Evolutionary conservation across 2,329 filamentous ascomycete species (phyloP).

Genomic region (Aureobasidium sp.): DNA sequence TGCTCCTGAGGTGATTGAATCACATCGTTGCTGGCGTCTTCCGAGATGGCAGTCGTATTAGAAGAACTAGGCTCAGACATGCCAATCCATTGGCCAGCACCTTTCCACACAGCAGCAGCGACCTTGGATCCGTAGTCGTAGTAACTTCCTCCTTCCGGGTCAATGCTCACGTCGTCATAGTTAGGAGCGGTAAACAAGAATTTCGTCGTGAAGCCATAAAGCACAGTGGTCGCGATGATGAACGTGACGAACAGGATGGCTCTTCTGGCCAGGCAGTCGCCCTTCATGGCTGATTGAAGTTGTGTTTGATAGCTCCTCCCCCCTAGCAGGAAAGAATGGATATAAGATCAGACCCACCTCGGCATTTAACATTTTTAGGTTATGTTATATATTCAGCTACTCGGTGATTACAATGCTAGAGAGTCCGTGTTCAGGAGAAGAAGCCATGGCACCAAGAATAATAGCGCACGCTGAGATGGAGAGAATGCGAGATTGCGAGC

Average conservation of each 20-base stretch:
- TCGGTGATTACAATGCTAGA: background rate
- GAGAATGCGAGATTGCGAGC: slow-evolving; percentile 7
- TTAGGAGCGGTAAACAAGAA: background rate
- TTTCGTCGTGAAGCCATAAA: background rate
- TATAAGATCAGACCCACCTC: background rate
- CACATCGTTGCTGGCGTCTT: background rate
- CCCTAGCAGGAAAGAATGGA: background rate
- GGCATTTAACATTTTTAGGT: background rate
- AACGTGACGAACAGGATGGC: background rate
- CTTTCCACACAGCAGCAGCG: slow-evolving; percentile 3
- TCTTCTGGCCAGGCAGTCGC: background rate
- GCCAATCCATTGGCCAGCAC: background rate
- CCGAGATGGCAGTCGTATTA: background rate
- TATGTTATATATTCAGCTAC: background rate
- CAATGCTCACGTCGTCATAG: background rate
- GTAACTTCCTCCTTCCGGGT: slow-evolving; percentile 1
- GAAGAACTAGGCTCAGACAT: background rate
- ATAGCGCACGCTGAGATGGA: background rate
- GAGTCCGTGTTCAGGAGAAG: background rate
- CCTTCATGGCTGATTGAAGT: background rate
- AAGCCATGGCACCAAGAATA: background rate
- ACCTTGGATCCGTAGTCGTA: slow-evolving; percentile 4
- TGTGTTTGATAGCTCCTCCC: background rate
- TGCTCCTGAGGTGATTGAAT: background rate
- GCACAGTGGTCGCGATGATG: background rate